Conservation (phyloP, 148 eudicot species). For the Arctostaphylos glauca region DNA sequence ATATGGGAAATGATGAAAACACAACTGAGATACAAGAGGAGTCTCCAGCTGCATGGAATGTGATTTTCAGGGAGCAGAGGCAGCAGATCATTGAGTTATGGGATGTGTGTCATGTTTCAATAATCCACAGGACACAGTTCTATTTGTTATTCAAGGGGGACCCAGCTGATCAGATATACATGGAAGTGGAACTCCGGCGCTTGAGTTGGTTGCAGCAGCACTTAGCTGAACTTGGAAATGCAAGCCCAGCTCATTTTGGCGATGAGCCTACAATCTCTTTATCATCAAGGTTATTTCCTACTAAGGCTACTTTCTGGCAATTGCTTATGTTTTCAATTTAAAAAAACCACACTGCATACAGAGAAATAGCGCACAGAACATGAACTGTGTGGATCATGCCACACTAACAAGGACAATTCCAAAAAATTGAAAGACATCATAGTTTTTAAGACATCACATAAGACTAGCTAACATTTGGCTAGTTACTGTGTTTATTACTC, state of each 20-base stretch:
- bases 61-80: constrained; percentile 71
- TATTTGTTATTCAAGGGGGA: constrained; percentile 81
- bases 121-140: constrained; percentile 86
- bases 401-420: neutral
- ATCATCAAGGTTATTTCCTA: constrained; percentile 58
- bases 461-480: too few relatives aligned
- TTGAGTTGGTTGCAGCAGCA: constrained; percentile 82
- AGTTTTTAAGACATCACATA: too few relatives aligned
- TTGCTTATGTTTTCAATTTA: neutral
- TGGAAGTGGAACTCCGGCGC: constrained; percentile 91
- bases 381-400: neutral
- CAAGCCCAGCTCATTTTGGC: constrained; percentile 61
- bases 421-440: neutral
- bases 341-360: neutral
- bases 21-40: constrained; percentile 33
- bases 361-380: neutral
- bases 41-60: constrained; percentile 59
- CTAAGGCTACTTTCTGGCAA: too few relatives aligned
- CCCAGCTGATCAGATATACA: constrained; percentile 75
- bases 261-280: constrained; percentile 69
- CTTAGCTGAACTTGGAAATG: constrained; percentile 69
- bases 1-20: constrained; percentile 46
- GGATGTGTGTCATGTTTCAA: constrained; percentile 81
- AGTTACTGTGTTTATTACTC: neutral
- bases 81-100: constrained; percentile 83